Percentiles rank a stretch among this genome's conserved stretches.
Evolutionary conservation across 129 eudicot genomes (phyloP).

Genomic region (Heracleum sosnowskyi): DNA sequence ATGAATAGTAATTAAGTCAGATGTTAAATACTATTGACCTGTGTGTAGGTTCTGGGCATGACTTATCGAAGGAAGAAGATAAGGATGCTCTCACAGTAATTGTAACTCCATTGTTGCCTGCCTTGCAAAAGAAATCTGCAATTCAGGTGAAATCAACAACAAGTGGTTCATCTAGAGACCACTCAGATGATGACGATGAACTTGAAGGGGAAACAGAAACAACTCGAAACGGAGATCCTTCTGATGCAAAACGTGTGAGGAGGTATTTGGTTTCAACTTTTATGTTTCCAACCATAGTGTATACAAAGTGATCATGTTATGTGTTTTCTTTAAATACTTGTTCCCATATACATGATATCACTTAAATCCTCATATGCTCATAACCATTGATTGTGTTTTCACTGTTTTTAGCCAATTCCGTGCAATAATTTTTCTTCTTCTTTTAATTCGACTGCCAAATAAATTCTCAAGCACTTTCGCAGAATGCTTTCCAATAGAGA

Average conservation of each 20-base stretch:
- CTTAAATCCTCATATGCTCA: neutral
- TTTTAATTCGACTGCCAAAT: neutral
- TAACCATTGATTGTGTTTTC: neutral
- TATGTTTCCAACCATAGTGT: neutral
- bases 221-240: slow-evolving; percentile 65
- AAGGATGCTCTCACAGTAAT: slow-evolving; percentile 49
- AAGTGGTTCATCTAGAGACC: slow-evolving; percentile 89
- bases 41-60: slow-evolving; percentile 32
- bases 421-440: too few species aligned
- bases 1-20: neutral
- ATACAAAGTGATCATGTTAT: neutral
- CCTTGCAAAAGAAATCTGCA: slow-evolving; percentile 48
- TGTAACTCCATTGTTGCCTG: slow-evolving; percentile 70
- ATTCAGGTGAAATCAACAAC: slow-evolving; percentile 76
- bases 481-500: slow-evolving; percentile 99
- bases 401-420: neutral
- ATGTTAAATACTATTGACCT: neutral
- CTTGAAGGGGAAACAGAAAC: slow-evolving; percentile 80
- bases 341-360: neutral
- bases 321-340: neutral
- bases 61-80: slow-evolving; percentile 36
- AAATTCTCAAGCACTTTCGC: slow-evolving; percentile 9
- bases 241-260: slow-evolving; percentile 92
- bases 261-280: slow-evolving; percentile 42
- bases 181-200: slow-evolving; percentile 79